Evolutionary conservation across 305 asterid species (phyloP).

Genomic region (Fraxinus albicans): DNA sequence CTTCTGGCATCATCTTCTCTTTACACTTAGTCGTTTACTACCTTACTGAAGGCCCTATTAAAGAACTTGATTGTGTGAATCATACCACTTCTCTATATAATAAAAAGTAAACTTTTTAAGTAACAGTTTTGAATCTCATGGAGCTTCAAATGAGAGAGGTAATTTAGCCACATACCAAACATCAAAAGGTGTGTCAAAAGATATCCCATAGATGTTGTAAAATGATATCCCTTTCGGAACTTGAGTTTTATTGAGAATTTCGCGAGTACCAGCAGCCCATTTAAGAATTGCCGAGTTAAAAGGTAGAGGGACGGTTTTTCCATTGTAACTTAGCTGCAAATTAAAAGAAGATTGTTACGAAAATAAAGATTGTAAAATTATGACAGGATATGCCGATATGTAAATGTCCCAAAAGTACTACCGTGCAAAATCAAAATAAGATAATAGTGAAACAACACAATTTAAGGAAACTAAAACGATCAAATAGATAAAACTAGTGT

Average conservation of each 20-base stretch:
- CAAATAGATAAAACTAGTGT: neutral
- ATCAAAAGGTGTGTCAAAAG: conserved; percentile 83
- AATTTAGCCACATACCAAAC: conserved; percentile 59
- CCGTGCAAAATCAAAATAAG: neutral
- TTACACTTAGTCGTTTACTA: neutral
- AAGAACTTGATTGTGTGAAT: neutral
- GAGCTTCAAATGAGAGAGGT: conserved; percentile 10
- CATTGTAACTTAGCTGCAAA: conserved; percentile 64
- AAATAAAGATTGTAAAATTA: neutral
- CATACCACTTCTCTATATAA: neutral
- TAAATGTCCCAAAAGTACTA: neutral
- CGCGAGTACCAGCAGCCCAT: conserved; percentile 82
- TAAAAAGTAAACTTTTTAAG: neutral
- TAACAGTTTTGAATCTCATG: neutral
- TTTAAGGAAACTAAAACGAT: neutral
- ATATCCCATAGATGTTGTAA: conserved; percentile 89
- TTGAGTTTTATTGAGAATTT: conserved; percentile 55
- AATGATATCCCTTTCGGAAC: conserved; percentile 69
- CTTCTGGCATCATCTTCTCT: conserved; percentile 1
- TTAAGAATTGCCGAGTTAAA: conserved; percentile 68
- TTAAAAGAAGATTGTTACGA: neutral
- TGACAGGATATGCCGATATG: neutral
- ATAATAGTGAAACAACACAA: neutral
- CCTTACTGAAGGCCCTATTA: neutral
- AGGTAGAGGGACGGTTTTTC: conserved; percentile 67